These are phyloP conservation scores for Passalora sequoiae DNA, from an alignment of 2,329 filamentous ascomycete genomes.

Conservation along the genomic window DNA sequence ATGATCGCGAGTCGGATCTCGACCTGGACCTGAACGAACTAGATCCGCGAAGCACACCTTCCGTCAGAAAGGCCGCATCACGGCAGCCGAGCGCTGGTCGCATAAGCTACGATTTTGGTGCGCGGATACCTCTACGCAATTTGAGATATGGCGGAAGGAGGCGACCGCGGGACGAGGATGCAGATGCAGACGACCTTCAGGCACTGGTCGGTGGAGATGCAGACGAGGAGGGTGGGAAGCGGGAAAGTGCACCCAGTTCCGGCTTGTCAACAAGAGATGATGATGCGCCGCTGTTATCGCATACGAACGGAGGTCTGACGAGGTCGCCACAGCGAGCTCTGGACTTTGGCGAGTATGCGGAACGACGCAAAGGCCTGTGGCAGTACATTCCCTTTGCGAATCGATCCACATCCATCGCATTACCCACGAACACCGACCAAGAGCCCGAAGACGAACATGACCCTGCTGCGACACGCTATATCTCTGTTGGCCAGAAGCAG, in stretches of 20 bases:
- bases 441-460: constrained; percentile 46
- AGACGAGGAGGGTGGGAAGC: constrained; percentile 41
- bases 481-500: constrained; percentile 71
- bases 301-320: constrained; percentile 14
- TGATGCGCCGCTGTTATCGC: constrained; percentile 64
- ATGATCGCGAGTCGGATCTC: constrained; percentile 61
- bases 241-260: constrained; percentile 39
- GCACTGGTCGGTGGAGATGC: constrained; percentile 53
- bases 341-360: constrained; percentile 16
- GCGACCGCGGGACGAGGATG: constrained; percentile 48
- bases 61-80: constrained; percentile 14
- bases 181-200: constrained; percentile 61
- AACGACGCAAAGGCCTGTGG: constrained; percentile 23
- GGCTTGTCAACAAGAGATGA: constrained; percentile 54
- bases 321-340: constrained; percentile 12
- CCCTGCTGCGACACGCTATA: constrained; percentile 65
- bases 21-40: constrained; percentile 76
- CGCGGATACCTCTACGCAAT: constrained; percentile 64
- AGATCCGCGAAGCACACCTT: constrained; percentile 50
- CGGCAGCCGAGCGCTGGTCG: constrained; percentile 17
- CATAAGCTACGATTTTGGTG: constrained; percentile 38
- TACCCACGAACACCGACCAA: constrained; percentile 26
- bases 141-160: constrained; percentile 46
- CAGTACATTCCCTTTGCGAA: constrained; percentile 26
- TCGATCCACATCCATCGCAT: constrained; percentile 21